Percentiles rank a stretch among this genome's conserved stretches.
Conservation (phyloP, 495 filamentous ascomycete species). For the Xylaria telfairii region DNA sequence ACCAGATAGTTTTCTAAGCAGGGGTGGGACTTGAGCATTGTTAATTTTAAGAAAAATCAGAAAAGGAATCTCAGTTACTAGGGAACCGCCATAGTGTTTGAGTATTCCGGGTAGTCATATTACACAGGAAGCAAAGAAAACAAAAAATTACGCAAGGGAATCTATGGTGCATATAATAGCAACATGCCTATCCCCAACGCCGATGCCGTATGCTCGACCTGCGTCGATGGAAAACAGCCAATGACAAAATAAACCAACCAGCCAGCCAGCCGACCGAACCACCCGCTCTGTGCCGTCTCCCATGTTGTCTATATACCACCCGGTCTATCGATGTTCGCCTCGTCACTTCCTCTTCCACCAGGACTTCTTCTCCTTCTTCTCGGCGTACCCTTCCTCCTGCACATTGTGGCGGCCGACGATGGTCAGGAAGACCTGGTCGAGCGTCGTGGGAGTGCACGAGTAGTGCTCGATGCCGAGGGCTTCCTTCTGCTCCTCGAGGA, state of each 20-base stretch:
- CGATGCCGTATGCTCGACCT: not conserved
- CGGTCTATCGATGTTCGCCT: not conserved
- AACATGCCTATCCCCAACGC: slow-evolving; percentile 5
- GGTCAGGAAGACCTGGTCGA: slow-evolving; percentile 86
- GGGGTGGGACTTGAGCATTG: not conserved
- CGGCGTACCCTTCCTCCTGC: slow-evolving; percentile 72
- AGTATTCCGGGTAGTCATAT: not conserved
- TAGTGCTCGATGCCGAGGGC: slow-evolving; percentile 76
- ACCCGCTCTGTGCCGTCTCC: not conserved
- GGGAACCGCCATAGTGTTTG: not conserved
- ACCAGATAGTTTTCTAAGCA: not conserved
- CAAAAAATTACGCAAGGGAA: not conserved
- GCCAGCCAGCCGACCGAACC: not conserved
- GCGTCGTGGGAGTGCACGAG: slow-evolving; percentile 77
- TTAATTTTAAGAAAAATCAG: not conserved
- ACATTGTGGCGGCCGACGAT: slow-evolving; percentile 81
- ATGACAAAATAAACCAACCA: not conserved
- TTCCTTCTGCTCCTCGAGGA: slow-evolving; percentile 71
- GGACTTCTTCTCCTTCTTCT: slow-evolving; percentile 42
- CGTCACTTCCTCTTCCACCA: slow-evolving; percentile 30
- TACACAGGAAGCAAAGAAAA: not conserved
- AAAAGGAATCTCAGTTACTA: not conserved
- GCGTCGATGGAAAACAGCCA: not conserved
- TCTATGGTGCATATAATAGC: slow-evolving; percentile 1
- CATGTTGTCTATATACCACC: not conserved